These are phyloP conservation scores for Telopea speciosissima DNA, from an alignment of 177 flowering plant genomes.

Conservation along the genomic window DNA sequence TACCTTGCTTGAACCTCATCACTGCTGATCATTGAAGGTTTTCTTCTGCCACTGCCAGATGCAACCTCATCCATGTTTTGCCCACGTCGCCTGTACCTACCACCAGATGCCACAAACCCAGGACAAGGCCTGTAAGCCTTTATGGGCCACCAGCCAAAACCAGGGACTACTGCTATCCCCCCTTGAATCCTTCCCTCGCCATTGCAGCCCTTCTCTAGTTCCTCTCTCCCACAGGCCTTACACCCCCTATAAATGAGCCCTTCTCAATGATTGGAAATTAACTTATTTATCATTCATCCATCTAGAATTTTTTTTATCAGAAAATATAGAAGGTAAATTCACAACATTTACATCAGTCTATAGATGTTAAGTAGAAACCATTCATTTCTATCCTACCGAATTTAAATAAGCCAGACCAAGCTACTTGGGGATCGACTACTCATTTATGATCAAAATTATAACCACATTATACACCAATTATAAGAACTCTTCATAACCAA, in stretches of 20 bases:
- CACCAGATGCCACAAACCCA: conserved; percentile 81
- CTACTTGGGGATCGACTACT: too few species aligned
- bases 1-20: conserved; percentile 45
- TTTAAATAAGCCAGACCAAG: too few species aligned
- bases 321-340: not conserved
- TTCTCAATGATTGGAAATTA: conserved; percentile 3
- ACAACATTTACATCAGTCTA: not conserved
- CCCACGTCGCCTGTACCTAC: conserved; percentile 73
- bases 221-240: conserved; percentile 70
- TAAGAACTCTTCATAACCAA: too few species aligned
- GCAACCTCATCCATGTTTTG: conserved; percentile 98
- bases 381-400: too few species aligned
- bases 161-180: conserved; percentile 90
- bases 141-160: conserved; percentile 99
- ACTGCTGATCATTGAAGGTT: conserved; percentile 14
- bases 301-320: not conserved
- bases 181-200: conserved; percentile 99
- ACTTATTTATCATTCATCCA: not conserved
- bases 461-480: not conserved
- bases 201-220: conserved; percentile 84
- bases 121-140: conserved; percentile 97
- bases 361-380: not conserved
- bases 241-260: conserved; percentile 48
- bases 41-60: conserved; percentile 42
- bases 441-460: not conserved